These are phyloP conservation scores for Colletotrichum magnum DNA, from an alignment of 2,329 filamentous ascomycete species.

Conservation along the genomic window DNA sequence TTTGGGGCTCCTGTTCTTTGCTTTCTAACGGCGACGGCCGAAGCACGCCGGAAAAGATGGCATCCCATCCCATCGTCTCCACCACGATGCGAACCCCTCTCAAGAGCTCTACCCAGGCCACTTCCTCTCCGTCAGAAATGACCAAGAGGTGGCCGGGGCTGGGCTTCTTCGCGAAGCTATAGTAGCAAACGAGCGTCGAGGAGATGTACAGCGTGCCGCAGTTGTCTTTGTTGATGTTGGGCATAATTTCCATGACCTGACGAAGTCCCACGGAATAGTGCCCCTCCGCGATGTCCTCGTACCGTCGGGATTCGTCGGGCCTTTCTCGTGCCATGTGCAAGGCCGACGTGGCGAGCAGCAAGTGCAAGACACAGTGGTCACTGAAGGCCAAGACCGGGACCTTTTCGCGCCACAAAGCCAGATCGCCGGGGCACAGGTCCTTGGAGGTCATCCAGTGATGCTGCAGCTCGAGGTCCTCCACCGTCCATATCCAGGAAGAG, in stretches of 20 bases:
- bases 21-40: slow-evolving; percentile 5
- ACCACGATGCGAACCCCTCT: slow-evolving; percentile 42
- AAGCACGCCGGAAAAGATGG: slow-evolving; percentile 39
- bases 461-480: slow-evolving; percentile 34
- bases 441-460: slow-evolving; percentile 32
- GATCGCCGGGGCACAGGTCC: slow-evolving; percentile 16
- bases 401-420: slow-evolving; percentile 32
- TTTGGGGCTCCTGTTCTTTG: neutral
- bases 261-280: slow-evolving; percentile 34
- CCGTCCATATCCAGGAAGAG: slow-evolving; percentile 25
- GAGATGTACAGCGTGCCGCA: slow-evolving; percentile 37
- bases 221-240: slow-evolving; percentile 30
- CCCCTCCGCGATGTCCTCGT: slow-evolving; percentile 32
- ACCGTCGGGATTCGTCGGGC: slow-evolving; percentile 3
- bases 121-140: slow-evolving; percentile 38
- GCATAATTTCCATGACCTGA: slow-evolving; percentile 35
- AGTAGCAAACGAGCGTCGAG: slow-evolving; percentile 30
- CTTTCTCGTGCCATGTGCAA: slow-evolving; percentile 16
- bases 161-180: slow-evolving; percentile 34
- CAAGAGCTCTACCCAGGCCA: slow-evolving; percentile 41
- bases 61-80: slow-evolving; percentile 34
- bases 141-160: slow-evolving; percentile 40
- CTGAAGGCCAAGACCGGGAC: slow-evolving; percentile 36
- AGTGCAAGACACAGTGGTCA: slow-evolving; percentile 34
- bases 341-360: slow-evolving; percentile 34